Evolutionary conservation across 1,284 basidiomycete genomes (phyloP), one percentile per base, ranked within the genome.

Genomic region (Pyrrhoderma lamaoense): DNA sequence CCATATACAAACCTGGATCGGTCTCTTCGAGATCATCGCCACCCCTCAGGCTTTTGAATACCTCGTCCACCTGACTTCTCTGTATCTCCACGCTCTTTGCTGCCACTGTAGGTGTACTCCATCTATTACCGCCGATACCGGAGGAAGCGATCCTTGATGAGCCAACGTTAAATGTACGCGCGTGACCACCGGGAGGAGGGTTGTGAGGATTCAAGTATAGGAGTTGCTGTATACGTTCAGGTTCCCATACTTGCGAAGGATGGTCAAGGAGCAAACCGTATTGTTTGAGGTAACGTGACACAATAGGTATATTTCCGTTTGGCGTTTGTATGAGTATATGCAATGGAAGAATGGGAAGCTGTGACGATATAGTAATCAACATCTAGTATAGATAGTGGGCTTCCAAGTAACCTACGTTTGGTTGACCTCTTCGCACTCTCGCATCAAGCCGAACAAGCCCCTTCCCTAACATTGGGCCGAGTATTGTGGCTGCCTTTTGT

Each of bases 171-270:
- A 70, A 58, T 35, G 67, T 64, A 47, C 71, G 76, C 55, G 70
- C 70, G 61, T 79, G 75, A 23, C 85, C 85, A 11, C 84, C 85
- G 3, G 77, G 76, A 18, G 86, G 86, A 14, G 85, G 85, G 60
- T 85, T 86, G 66, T 97, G 94, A 2, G 92, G 92, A 62, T 98
- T 97, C 52, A 72, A 74, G 67, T 97, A 97, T 57, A 85, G 83
- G 59, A 79, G 62, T 68, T 79, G 59, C 45, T 66, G 63, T 56
- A 91, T 77, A 45, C 82, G 76, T 38, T 75, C 70, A 53, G 73
- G 58, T 58, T 85, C 79, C 56, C 72, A 75, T 14, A 66, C 76
- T 50, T 62, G 75, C 59, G 70, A 77, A 0, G 95, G 95, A 61
- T 95, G 86, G 59, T 93, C 85, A 45, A 98, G 79, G 53, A 85